Evolutionary conservation across 805 yeast genomes (phyloP).

Genomic region (Monosporozyma unispora): DNA sequence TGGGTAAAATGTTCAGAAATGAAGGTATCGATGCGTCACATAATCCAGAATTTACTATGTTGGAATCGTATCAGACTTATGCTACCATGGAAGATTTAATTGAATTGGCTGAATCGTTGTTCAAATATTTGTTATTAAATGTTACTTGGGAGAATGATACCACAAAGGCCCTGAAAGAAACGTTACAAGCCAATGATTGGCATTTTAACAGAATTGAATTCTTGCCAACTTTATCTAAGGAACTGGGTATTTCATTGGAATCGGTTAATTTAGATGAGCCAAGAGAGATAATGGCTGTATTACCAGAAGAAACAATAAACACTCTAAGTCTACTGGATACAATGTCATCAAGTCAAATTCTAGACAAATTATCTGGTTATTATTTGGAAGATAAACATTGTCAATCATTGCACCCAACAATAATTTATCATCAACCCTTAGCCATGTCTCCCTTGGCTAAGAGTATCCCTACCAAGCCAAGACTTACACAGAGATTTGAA

Average conservation of each 20-base stretch:
- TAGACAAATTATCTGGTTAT: constrained; percentile 53
- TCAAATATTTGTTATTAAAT: constrained; percentile 31
- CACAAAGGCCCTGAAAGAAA: constrained; percentile 5
- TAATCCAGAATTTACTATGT: constrained; percentile 86
- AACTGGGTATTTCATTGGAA: constrained; percentile 13
- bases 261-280: constrained; percentile 28
- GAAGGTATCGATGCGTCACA: constrained; percentile 92
- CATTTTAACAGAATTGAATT: constrained; percentile 27
- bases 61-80: constrained; percentile 80
- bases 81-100: constrained; percentile 60
- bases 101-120: constrained; percentile 49
- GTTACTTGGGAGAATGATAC: background rate
- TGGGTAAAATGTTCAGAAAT: constrained; percentile 79
- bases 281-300: background rate
- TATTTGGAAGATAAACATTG: constrained; percentile 60
- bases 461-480: constrained; percentile 33
- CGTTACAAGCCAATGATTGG: constrained; percentile 14
- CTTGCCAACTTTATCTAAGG: constrained; percentile 22
- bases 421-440: constrained; percentile 77
- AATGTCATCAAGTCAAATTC: constrained; percentile 45
- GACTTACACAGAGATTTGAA: constrained; percentile 67
- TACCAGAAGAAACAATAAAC: background rate
- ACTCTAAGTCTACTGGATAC: background rate
- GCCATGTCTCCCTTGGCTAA: constrained; percentile 84
- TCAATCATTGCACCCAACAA: constrained; percentile 42